phyloP scores from a whole-genome alignment of 306 rosid genomes.

The Rosa chinensis region DNA sequence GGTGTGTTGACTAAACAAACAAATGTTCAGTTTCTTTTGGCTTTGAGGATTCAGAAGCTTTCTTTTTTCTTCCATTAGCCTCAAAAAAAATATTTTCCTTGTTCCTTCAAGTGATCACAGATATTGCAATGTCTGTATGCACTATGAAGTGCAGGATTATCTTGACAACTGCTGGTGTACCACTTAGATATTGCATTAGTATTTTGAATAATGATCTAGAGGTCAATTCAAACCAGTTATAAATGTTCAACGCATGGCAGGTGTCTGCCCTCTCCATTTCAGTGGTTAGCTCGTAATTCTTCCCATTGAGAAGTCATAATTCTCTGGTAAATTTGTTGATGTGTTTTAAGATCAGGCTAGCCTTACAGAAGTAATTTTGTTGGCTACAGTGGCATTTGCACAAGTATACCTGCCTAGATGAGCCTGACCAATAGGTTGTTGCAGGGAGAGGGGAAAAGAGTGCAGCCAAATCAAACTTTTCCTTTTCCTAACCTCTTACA shows the following conservation, averaged over 20 bases:
- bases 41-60: not conserved
- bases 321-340: not conserved
- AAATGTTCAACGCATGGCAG: not conserved
- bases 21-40: not conserved
- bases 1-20: not conserved
- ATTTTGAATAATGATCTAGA: not conserved
- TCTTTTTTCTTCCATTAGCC: not conserved
- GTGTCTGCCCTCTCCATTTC: not conserved
- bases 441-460: not conserved
- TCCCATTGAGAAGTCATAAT: not conserved
- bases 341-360: not conserved
- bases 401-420: not conserved
- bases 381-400: not conserved
- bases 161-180: not conserved
- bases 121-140: not conserved
- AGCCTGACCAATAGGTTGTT: not conserved
- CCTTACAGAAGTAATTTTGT: not conserved
- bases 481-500: not conserved
- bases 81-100: not conserved
- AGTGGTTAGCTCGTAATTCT: not conserved
- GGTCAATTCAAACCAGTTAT: not conserved
- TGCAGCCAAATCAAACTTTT: not conserved
- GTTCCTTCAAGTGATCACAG: slow-evolving; percentile 3
- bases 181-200: not conserved
- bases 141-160: not conserved